These are phyloP conservation scores for Solanum virginianum DNA, from an alignment of 257 asterid genomes.

Conservation along the genomic window DNA sequence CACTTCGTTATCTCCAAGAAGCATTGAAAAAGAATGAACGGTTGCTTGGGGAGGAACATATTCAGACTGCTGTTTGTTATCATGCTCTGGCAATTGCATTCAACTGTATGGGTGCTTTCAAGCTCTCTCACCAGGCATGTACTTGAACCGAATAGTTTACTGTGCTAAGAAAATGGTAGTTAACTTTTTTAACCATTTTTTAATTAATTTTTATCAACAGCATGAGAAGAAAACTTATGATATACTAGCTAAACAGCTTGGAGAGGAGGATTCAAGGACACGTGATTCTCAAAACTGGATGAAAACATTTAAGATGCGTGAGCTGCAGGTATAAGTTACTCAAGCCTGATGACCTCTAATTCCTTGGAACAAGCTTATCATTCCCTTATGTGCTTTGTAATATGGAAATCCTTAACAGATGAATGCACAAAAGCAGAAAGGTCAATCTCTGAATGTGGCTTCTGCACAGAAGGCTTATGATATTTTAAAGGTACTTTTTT, in stretches of 20 bases:
- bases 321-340: constrained; percentile 43
- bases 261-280: constrained; percentile 93
- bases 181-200: neutral
- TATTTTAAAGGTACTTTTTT: constrained; percentile 48
- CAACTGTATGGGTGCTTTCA: constrained; percentile 84
- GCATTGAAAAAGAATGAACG: constrained; percentile 83
- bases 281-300: constrained; percentile 87
- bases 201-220: constrained; percentile 25
- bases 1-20: constrained; percentile 91
- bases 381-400: neutral
- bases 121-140: constrained; percentile 82
- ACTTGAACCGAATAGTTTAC: neutral
- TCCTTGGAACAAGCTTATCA: neutral
- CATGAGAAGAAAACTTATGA: constrained; percentile 91
- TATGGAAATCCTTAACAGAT: constrained; percentile 20
- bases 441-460: constrained; percentile 55
- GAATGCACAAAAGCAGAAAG: constrained; percentile 87
- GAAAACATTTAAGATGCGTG: constrained; percentile 84
- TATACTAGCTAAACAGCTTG: constrained; percentile 89
- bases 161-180: neutral
- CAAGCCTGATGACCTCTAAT: neutral
- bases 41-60: constrained; percentile 82
- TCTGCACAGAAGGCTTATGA: constrained; percentile 83
- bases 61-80: constrained; percentile 98
- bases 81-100: constrained; percentile 94